Evolutionary conservation across 2,329 filamentous ascomycete genomes (phyloP), one percentile per base, ranked within the genome.

Genomic region (Fusarium continuum): DNA sequence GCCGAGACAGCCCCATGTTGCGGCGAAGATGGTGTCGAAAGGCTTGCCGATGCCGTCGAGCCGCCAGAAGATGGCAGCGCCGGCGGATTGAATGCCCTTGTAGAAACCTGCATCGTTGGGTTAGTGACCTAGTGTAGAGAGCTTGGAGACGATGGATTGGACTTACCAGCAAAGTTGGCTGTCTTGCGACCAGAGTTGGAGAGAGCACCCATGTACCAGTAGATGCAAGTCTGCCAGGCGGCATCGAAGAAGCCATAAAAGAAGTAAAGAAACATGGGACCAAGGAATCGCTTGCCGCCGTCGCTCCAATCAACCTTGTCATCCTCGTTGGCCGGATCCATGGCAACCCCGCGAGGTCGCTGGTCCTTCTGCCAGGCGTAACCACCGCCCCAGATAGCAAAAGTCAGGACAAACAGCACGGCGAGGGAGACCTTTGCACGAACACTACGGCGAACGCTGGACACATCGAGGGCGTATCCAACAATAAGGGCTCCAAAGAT

Each of bases 101-200:
- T 95, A 95, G 81, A 94, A 72, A 17, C 91, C 93, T 47, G 90
- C 3, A 28, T 16, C 11, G 11, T 16, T 4, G 9, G 35, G 32
- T 70, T 22, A 69, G 44, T 8, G 9, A 26, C 39, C 6, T 26
- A 11, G 2, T 25, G 22, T 26, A 32, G 3, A 9, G 4, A 17
- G n/a, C n/a, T 8, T 11, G 8, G 5, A 40, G 4, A 19, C 25
- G 1, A 31, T 26, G 6, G 28, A 6, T 17, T 9, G 6, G 14
- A 46, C 68, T 61, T 66, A 70, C 69, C 69, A 46, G 69, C 91
- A 74, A 94, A 89, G 80, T 97, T 96, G 79, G 93, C 93, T 20
- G 93, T 86, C 77, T 92, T 94, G 75, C 93, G 91, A 60, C 90
- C 87, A 65, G 93, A 96, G 85, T 97, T 97, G 73, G 91, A 93